Evolutionary conservation across 305 asterid genomes (phyloP).

Genomic region (Nicotiana rustica): DNA sequence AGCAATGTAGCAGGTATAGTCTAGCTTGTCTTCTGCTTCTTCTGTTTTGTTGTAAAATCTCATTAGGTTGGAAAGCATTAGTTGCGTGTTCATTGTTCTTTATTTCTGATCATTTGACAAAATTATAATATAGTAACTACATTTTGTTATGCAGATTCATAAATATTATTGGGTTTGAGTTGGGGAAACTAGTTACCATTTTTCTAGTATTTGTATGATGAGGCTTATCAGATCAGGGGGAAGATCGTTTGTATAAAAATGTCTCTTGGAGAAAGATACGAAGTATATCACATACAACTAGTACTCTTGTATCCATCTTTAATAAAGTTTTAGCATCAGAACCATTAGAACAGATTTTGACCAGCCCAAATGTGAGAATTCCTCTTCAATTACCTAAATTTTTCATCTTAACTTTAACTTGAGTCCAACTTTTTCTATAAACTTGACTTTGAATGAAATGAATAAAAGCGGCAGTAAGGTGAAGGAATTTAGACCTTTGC

Average conservation of each 20-base stretch:
- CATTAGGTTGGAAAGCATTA: neutral
- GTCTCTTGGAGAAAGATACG: neutral
- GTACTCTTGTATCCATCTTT: neutral
- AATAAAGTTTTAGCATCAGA: neutral
- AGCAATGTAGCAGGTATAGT: constrained; percentile 73
- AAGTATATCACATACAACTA: neutral
- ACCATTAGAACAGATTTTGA: neutral
- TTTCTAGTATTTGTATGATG: neutral
- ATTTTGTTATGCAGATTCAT: neutral
- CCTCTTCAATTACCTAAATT: neutral
- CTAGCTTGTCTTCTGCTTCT: neutral
- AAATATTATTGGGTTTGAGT: neutral
- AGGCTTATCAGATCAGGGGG: neutral
- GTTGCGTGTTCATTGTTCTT: neutral
- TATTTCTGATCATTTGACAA: neutral
- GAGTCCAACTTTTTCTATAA: neutral
- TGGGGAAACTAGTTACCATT: neutral
- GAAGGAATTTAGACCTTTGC: neutral
- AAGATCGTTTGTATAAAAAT: neutral
- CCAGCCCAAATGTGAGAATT: neutral
- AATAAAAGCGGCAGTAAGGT: neutral
- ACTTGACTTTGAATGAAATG: neutral
- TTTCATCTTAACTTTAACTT: neutral
- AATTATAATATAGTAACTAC: neutral
- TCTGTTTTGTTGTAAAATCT: neutral